Conservation (phyloP, 2,329 filamentous ascomycete species). For the Microascus cirrosus region DNA sequence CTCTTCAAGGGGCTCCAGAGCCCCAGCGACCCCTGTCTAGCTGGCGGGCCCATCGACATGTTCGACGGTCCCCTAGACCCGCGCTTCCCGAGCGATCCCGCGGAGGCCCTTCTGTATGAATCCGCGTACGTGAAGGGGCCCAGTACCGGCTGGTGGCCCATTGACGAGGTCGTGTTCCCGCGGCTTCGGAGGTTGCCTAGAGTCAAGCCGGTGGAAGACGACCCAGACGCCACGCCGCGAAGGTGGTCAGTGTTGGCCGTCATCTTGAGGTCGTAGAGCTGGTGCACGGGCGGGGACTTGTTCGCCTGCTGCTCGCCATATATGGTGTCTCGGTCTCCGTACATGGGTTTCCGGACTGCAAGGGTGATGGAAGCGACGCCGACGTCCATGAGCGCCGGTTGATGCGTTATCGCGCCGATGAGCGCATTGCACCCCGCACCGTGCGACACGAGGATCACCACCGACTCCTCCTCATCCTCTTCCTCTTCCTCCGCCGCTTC, state of each 20-base stretch:
- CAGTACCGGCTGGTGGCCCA: slow-evolving; percentile 13
- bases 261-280: slow-evolving; percentile 62
- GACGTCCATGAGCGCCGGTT: slow-evolving; percentile 84
- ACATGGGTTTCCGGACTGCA: slow-evolving; percentile 52
- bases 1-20: slow-evolving; percentile 35
- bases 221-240: slow-evolving; percentile 16
- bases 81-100: slow-evolving; percentile 19
- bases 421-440: slow-evolving; percentile 93
- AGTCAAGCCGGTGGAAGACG: slow-evolving; percentile 15
- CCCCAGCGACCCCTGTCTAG: slow-evolving; percentile 27
- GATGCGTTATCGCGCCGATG: slow-evolving; percentile 81
- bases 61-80: background rate
- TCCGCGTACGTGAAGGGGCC: slow-evolving; percentile 27
- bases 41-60: slow-evolving; percentile 17
- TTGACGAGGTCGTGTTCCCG: slow-evolving; percentile 5
- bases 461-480: slow-evolving; percentile 59
- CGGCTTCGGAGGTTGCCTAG: slow-evolving; percentile 7
- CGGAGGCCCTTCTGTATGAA: slow-evolving; percentile 28
- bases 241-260: slow-evolving; percentile 69
- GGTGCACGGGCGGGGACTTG: slow-evolving; percentile 28
- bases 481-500: slow-evolving; percentile 30
- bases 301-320: slow-evolving; percentile 12
- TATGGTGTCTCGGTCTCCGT: slow-evolving; percentile 21
- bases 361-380: slow-evolving; percentile 85
- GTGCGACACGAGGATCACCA: slow-evolving; percentile 84